phyloP scores from a whole-genome alignment of 306 rosid genomes.

The Glycine soja region DNA sequence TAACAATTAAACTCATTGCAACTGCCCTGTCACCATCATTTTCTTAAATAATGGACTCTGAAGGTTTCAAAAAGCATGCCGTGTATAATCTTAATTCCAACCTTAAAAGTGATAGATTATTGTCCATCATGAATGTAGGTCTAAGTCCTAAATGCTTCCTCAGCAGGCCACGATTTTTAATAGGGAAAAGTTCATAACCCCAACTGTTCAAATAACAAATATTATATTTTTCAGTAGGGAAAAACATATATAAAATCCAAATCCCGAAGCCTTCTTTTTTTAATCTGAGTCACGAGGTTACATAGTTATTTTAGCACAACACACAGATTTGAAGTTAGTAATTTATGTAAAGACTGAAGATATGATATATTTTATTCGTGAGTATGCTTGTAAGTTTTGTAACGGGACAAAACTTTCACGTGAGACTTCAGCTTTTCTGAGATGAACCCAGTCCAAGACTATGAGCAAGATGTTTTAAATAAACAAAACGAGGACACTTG shows the following conservation, averaged over 20 bases:
- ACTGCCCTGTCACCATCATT: constrained; percentile 37
- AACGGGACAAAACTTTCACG: constrained; percentile 46
- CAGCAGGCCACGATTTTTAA: not conserved
- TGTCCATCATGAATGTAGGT: constrained; percentile 12
- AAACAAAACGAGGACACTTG: constrained; percentile 1
- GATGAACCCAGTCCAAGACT: constrained; percentile 27
- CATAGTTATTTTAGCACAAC: constrained; percentile 35
- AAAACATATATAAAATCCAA: constrained; percentile 40
- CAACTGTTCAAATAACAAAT: not conserved
- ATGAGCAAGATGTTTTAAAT: not conserved
- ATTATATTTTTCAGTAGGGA: constrained; percentile 7
- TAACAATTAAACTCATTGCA: constrained; percentile 35
- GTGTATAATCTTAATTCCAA: constrained; percentile 19
- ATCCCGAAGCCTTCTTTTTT: constrained; percentile 25
- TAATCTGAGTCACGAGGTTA: constrained; percentile 50
- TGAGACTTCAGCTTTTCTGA: constrained; percentile 27
- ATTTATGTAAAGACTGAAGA: not conserved
- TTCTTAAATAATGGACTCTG: constrained; percentile 37
- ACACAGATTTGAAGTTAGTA: not conserved
- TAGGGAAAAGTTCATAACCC: constrained; percentile 11
- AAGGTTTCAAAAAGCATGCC: constrained; percentile 22
- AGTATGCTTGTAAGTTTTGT: constrained; percentile 18
- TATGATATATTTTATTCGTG: constrained; percentile 4
- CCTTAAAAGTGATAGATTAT: constrained; percentile 26
- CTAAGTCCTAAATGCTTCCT: constrained; percentile 7